Conservation (phyloP, 345 rosid genomes). For the Dipteronia sinensis region DNA sequence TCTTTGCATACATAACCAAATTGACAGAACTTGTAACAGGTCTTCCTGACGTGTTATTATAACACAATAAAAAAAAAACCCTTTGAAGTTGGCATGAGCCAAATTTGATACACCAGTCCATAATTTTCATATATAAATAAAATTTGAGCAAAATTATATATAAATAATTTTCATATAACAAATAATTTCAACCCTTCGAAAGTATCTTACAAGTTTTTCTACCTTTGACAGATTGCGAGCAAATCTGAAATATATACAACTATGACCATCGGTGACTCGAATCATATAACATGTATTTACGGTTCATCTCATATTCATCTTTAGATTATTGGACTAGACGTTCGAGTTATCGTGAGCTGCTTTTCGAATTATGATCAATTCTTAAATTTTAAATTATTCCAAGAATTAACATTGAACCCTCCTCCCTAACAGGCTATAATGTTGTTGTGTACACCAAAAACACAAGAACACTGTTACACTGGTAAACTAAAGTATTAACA, state of each 20-base stretch:
- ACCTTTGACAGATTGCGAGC: neutral
- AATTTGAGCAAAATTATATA: no score
- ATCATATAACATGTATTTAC: no score
- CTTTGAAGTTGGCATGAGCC: no score
- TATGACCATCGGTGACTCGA: no score
- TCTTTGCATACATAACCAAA: slow-evolving; percentile 3
- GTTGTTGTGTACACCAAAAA: no score
- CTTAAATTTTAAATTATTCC: neutral
- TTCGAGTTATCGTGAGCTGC: neutral
- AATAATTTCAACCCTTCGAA: neutral
- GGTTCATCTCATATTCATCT: no score
- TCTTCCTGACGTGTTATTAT: neutral
- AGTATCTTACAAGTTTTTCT: neutral
- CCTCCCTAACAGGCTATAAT: no score
- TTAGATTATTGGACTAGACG: neutral
- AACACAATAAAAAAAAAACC: no score
- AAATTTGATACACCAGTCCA: neutral
- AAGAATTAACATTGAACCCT: neutral
- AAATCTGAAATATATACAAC: no score
- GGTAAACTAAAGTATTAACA: neutral
- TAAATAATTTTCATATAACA: neutral
- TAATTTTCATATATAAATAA: no score
- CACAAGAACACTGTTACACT: no score
- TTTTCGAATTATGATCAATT: no score
- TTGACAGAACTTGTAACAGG: neutral